Conservation (phyloP, 2,329 filamentous ascomycete species). For the Xylaria sp. region DNA sequence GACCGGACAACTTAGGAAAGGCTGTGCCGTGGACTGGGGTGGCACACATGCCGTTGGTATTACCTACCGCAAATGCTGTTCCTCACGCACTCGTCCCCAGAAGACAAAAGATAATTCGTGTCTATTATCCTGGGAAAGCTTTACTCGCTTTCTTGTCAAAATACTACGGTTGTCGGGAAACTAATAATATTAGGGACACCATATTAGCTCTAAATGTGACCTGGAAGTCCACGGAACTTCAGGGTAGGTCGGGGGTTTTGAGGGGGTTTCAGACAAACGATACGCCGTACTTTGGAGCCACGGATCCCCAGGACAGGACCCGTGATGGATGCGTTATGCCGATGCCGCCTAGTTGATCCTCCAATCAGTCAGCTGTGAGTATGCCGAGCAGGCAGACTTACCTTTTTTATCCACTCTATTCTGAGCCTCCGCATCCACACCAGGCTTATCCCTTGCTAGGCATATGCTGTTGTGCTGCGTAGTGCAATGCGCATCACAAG, state of each 20-base stretch:
- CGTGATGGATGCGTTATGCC: background rate
- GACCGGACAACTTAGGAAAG: background rate
- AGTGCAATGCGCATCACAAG: background rate
- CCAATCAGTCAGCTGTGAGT: conserved; percentile 3
- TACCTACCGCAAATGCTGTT: background rate
- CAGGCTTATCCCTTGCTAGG: background rate
- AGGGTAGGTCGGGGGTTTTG: background rate
- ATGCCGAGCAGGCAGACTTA: conserved; percentile 1
- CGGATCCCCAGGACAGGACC: conserved; percentile 11
- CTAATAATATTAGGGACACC: background rate
- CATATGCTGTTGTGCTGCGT: background rate
- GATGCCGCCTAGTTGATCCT: background rate
- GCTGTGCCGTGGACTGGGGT: background rate
- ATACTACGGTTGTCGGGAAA: background rate
- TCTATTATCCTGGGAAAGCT: no score
- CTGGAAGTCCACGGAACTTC: background rate
- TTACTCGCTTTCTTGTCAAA: background rate
- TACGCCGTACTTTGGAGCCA: conserved; percentile 4
- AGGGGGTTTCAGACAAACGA: conserved; percentile 6
- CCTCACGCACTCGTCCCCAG: background rate
- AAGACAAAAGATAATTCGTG: background rate
- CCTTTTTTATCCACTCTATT: background rate
- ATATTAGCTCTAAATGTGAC: background rate
- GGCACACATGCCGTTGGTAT: background rate
- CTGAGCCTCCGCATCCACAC: background rate